Percentiles rank a stretch among this genome's conserved stretches.
phyloP scores from a whole-genome alignment of 2,329 filamentous ascomycete genomes.

The Colletotrichum tropicicola region DNA sequence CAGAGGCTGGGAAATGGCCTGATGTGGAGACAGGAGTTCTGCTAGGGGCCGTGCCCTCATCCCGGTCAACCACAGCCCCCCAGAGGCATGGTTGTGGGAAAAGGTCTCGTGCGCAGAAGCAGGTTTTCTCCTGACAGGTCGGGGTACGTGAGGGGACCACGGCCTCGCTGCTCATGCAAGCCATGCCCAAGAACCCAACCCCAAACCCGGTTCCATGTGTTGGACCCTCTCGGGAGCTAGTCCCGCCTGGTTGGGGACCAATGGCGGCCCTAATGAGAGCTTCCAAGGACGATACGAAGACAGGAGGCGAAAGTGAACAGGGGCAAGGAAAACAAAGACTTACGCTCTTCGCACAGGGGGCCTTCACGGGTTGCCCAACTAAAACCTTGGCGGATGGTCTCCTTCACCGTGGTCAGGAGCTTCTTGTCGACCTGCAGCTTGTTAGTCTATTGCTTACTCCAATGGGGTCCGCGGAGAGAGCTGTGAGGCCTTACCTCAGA shows the following conservation, averaged over 20 bases:
- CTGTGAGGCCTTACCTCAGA: slow-evolving; percentile 75
- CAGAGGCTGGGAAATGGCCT: slow-evolving; percentile 11
- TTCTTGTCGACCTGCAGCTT: slow-evolving; percentile 82
- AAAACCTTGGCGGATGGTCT: slow-evolving; percentile 95
- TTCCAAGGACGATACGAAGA: slow-evolving; percentile 18
- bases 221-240: slow-evolving; percentile 16
- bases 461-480: neutral
- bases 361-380: slow-evolving; percentile 96
- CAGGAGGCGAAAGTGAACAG: slow-evolving; percentile 22
- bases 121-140: slow-evolving; percentile 10
- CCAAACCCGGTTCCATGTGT: slow-evolving; percentile 15
- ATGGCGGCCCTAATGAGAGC: neutral
- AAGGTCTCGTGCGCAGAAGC: slow-evolving; percentile 25
- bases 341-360: slow-evolving; percentile 95
- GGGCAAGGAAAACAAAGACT: slow-evolving; percentile 49
- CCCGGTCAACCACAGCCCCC: slow-evolving; percentile 19
- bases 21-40: slow-evolving; percentile 18
- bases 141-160: slow-evolving; percentile 3
- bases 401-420: slow-evolving; percentile 84
- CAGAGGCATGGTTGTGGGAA: slow-evolving; percentile 10
- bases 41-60: slow-evolving; percentile 20
- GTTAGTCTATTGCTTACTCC: slow-evolving; percentile 20
- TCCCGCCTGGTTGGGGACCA: slow-evolving; percentile 14
- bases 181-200: slow-evolving; percentile 19
- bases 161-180: slow-evolving; percentile 23